Evolutionary conservation across 768 basidiomycete genomes (phyloP).

Genomic region (Mycena rebaudengoi): DNA sequence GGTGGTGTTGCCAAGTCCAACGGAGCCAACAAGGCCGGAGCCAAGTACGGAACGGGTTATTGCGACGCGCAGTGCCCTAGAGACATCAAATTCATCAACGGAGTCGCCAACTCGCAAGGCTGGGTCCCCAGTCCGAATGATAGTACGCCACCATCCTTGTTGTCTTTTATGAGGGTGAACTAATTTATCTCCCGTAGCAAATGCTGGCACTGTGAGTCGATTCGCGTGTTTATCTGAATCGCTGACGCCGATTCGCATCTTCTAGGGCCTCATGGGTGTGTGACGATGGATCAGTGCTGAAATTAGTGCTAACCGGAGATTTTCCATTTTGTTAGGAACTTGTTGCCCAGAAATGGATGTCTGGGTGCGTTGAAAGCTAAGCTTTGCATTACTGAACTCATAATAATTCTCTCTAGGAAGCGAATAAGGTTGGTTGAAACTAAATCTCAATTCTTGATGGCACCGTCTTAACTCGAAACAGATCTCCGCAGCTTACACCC

Average conservation of each 20-base stretch:
- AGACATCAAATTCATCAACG: constrained; percentile 71
- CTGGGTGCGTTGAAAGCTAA: constrained; percentile 9
- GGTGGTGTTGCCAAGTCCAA: constrained; percentile 54
- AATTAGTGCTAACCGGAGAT: background rate
- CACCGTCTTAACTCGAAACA: constrained; percentile 11
- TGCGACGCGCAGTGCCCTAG: constrained; percentile 71
- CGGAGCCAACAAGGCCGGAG: constrained; percentile 59
- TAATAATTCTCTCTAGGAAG: constrained; percentile 9
- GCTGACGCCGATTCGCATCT: too few relatives aligned
- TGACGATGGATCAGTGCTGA: background rate
- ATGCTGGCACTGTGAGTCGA: constrained; percentile 43
- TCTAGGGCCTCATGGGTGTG: too few relatives aligned
- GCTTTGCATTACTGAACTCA: constrained; percentile 12
- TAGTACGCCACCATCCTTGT: background rate
- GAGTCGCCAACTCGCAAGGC: constrained; percentile 30
- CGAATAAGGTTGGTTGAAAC: constrained; percentile 36
- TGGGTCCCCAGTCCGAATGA: constrained; percentile 20
- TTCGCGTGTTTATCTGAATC: too few relatives aligned
- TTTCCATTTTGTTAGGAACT: constrained; percentile 6
- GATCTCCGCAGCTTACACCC: constrained; percentile 47
- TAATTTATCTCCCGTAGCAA: too few relatives aligned
- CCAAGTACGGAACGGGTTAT: constrained; percentile 68
- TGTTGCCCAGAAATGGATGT: constrained; percentile 31
- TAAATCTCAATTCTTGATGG: background rate
- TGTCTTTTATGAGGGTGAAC: too few relatives aligned